A percentile compares a stretch with the other conserved stretches of the same genome.
phyloP scores from a whole-genome alignment of 176 grass and related monocot species.

The Triticum dicoccoides region DNA sequence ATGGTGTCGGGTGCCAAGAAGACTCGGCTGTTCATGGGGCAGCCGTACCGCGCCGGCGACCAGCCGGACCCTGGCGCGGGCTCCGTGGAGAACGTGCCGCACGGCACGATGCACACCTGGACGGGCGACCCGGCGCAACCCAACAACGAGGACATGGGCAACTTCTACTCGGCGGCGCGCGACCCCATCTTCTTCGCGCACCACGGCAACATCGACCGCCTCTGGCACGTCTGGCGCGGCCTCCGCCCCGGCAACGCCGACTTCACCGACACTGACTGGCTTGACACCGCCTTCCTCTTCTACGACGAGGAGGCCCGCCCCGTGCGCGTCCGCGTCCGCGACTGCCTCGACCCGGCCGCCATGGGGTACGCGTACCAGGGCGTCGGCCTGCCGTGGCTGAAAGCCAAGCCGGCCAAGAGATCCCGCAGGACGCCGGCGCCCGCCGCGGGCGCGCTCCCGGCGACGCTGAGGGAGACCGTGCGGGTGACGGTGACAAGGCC shows the following conservation, averaged over 20 bases:
- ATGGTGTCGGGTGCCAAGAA: constrained; percentile 54
- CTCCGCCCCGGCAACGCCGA: constrained; percentile 31
- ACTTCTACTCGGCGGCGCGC: constrained; percentile 50
- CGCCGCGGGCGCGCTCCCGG: constrained; percentile 27
- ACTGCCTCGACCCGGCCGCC: constrained; percentile 38
- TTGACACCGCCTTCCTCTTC: constrained; percentile 68
- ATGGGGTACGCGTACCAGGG: constrained; percentile 60
- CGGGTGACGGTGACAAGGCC: constrained; percentile 45
- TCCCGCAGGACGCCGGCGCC: not conserved
- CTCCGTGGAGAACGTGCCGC: constrained; percentile 47
- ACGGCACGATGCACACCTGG: constrained; percentile 28
- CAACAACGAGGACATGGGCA: constrained; percentile 69
- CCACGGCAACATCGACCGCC: constrained; percentile 64
- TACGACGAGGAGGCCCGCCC: constrained; percentile 79
- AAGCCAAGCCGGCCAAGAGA: not conserved
- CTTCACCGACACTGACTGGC: constrained; percentile 73
- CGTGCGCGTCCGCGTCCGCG: constrained; percentile 57
- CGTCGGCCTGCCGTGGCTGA: constrained; percentile 56
- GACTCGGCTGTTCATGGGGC: constrained; percentile 53
- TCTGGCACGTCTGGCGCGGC: constrained; percentile 59
- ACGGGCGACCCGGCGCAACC: constrained; percentile 41
- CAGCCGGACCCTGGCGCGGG: constrained; percentile 37
- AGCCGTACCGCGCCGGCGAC: constrained; percentile 59
- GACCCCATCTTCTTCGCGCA: constrained; percentile 75
- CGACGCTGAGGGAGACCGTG: constrained; percentile 25